Percentiles rank a stretch among this genome's conserved stretches.
Evolutionary conservation across 257 asterid species (phyloP).

Genomic region (Lavandula angustifolia): DNA sequence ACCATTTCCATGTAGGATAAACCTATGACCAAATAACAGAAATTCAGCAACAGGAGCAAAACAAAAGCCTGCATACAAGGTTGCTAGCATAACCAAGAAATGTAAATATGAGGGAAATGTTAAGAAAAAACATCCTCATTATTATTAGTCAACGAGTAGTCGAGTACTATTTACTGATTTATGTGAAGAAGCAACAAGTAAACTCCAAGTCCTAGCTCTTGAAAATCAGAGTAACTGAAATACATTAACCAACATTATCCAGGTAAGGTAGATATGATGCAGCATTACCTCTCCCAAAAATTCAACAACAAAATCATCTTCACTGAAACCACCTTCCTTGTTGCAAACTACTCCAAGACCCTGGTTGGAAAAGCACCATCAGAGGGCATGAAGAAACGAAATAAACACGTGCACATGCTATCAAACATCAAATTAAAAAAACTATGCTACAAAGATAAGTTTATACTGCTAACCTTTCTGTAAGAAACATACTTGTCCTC

Average conservation of each 20-base stretch:
- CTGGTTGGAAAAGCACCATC: slow-evolving; percentile 43
- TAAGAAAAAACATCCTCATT: neutral
- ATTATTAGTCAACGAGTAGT: neutral
- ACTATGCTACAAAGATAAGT: slow-evolving; percentile 1
- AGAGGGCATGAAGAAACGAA: slow-evolving; percentile 22
- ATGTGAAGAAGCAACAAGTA: neutral
- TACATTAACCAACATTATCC: slow-evolving; percentile 5
- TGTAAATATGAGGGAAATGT: neutral
- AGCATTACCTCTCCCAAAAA: slow-evolving; percentile 92
- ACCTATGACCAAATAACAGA: slow-evolving; percentile 51
- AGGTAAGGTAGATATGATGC: slow-evolving; percentile 10
- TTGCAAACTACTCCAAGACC: slow-evolving; percentile 99
- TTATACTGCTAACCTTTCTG: slow-evolving; percentile 69
- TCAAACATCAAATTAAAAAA: slow-evolving; percentile 9
- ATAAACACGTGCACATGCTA: slow-evolving; percentile 10
- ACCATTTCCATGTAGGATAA: slow-evolving; percentile 99
- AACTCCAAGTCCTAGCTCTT: slow-evolving; percentile 6
- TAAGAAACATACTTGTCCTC: slow-evolving; percentile 94
- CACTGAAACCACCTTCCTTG: slow-evolving; percentile 86
- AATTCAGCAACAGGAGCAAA: slow-evolving; percentile 25
- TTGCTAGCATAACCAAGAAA: slow-evolving; percentile 19
- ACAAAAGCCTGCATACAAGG: slow-evolving; percentile 15
- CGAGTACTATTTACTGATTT: neutral
- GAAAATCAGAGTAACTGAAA: slow-evolving; percentile 13
- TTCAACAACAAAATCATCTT: slow-evolving; percentile 97